Conservation (phyloP, 106 monocot genomes). For the Hemerocallis citrina region DNA sequence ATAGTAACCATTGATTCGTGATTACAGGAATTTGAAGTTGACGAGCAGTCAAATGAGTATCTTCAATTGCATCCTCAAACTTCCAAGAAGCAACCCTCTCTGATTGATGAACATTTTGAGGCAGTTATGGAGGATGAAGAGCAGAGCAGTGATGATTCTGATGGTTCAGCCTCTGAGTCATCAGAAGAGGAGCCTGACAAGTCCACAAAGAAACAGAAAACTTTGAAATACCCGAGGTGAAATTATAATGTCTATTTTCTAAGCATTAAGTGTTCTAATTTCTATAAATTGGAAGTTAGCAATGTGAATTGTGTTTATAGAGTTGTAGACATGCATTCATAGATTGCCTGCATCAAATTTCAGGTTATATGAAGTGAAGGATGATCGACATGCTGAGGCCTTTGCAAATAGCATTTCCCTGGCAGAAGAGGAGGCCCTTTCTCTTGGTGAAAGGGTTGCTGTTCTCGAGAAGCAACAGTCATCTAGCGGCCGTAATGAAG, state of each 20-base stretch:
- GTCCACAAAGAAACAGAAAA: slow-evolving; percentile 15
- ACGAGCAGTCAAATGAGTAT: slow-evolving; percentile 72
- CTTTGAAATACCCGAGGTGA: slow-evolving; percentile 57
- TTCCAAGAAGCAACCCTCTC: slow-evolving; percentile 32
- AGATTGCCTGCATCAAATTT: background rate
- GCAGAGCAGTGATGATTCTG: slow-evolving; percentile 15
- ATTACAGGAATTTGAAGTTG: slow-evolving; percentile 76
- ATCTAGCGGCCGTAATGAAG: slow-evolving; percentile 1
- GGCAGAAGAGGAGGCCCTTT: slow-evolving; percentile 65
- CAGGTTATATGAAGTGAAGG: slow-evolving; percentile 96
- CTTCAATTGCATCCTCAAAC: slow-evolving; percentile 60
- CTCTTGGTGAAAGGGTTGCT: slow-evolving; percentile 65
- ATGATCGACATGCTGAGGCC: slow-evolving; percentile 90
- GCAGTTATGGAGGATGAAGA: slow-evolving; percentile 39
- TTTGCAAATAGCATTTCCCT: slow-evolving; percentile 55
- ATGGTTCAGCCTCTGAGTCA: slow-evolving; percentile 25
- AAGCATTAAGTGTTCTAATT: background rate
- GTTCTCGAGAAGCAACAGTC: slow-evolving; percentile 17
- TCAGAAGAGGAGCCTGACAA: slow-evolving; percentile 30
- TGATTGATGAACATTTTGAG: slow-evolving; percentile 79
- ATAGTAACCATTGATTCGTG: slow-evolving; percentile 2
- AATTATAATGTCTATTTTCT: background rate
- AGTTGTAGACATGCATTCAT: background rate
- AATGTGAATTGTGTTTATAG: background rate
- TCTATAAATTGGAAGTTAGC: background rate